Percentiles rank a stretch among this genome's conserved stretches.
Evolutionary conservation across 2,329 filamentous ascomycete genomes (phyloP).

Genomic region (Fusarium goolgardi): DNA sequence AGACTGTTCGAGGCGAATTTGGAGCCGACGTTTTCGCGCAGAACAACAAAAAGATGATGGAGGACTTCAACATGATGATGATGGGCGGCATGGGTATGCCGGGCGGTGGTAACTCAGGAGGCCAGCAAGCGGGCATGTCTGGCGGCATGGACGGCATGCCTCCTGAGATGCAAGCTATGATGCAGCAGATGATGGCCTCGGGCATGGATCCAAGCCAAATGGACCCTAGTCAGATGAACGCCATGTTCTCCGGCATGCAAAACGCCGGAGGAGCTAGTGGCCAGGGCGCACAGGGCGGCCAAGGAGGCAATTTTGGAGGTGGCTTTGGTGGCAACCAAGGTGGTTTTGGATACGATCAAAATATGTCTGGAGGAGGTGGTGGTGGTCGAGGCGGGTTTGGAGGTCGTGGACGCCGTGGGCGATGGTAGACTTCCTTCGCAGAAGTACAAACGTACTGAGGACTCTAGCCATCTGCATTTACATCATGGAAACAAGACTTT

Average conservation of each 20-base stretch:
- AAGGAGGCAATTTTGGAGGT: slow-evolving; percentile 64
- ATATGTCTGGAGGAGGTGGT: slow-evolving; percentile 56
- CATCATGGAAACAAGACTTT: slow-evolving; percentile 16
- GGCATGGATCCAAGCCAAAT: slow-evolving; percentile 75
- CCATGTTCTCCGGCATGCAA: slow-evolving; percentile 71
- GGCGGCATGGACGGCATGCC: slow-evolving; percentile 71
- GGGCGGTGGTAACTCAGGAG: slow-evolving; percentile 50
- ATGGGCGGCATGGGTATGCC: slow-evolving; percentile 66
- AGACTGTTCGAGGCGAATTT: slow-evolving; percentile 80
- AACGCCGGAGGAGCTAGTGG: slow-evolving; percentile 56
- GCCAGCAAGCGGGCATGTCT: slow-evolving; percentile 57
- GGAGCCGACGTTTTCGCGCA: slow-evolving; percentile 71
- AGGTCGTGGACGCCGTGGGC: slow-evolving; percentile 45
- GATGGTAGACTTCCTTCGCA: slow-evolving; percentile 31
- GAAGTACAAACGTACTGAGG: background rate
- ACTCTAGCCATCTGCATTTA: background rate
- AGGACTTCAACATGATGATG: slow-evolving; percentile 76
- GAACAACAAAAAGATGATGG: slow-evolving; percentile 82
- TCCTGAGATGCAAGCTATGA: slow-evolving; percentile 75
- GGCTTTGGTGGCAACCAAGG: slow-evolving; percentile 66
- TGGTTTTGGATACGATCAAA: slow-evolving; percentile 63
- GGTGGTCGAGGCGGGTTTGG: slow-evolving; percentile 52
- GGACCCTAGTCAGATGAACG: slow-evolving; percentile 68
- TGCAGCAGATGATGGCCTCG: slow-evolving; percentile 76
- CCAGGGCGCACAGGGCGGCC: slow-evolving; percentile 59